phyloP scores from a whole-genome alignment of 495 filamentous ascomycete species.

The Gamarada debralockiae region DNA sequence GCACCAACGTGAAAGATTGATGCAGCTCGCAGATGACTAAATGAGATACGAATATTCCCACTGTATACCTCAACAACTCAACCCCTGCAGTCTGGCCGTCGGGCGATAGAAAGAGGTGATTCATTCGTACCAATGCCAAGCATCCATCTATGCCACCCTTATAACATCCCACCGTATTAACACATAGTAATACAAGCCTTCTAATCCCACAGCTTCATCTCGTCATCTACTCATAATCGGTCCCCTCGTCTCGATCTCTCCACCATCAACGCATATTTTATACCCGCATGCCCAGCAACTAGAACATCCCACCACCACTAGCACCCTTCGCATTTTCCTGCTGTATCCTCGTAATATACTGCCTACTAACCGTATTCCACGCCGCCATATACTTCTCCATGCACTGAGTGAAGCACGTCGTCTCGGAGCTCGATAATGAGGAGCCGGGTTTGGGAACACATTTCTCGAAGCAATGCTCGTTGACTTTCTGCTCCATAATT shows the following conservation, averaged over 20 bases:
- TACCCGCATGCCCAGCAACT: too few relatives aligned
- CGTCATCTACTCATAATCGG: neutral
- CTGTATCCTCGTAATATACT: slow-evolving; percentile 72
- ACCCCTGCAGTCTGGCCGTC: too few relatives aligned
- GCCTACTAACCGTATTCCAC: slow-evolving; percentile 81
- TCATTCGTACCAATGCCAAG: too few relatives aligned
- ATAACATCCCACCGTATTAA: too few relatives aligned
- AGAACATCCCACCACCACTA: slow-evolving; percentile 23
- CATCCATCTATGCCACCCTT: too few relatives aligned
- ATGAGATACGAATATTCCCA: too few relatives aligned
- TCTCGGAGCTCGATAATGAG: slow-evolving; percentile 69
- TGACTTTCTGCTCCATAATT: slow-evolving; percentile 67
- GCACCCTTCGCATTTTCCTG: slow-evolving; percentile 26
- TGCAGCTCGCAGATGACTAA: too few relatives aligned
- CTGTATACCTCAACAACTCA: too few relatives aligned
- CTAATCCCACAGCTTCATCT: neutral
- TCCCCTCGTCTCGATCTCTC: neutral
- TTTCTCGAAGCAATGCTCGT: slow-evolving; percentile 93
- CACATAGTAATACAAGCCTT: slow-evolving; percentile 7
- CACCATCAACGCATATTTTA: neutral
- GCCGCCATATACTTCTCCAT: slow-evolving; percentile 97
- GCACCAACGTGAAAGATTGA: too few relatives aligned
- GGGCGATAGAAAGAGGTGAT: too few relatives aligned
- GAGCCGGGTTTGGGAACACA: slow-evolving; percentile 83
- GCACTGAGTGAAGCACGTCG: slow-evolving; percentile 76